Conservation (phyloP, 805 yeast genomes). For the Candida chilensis region DNA sequence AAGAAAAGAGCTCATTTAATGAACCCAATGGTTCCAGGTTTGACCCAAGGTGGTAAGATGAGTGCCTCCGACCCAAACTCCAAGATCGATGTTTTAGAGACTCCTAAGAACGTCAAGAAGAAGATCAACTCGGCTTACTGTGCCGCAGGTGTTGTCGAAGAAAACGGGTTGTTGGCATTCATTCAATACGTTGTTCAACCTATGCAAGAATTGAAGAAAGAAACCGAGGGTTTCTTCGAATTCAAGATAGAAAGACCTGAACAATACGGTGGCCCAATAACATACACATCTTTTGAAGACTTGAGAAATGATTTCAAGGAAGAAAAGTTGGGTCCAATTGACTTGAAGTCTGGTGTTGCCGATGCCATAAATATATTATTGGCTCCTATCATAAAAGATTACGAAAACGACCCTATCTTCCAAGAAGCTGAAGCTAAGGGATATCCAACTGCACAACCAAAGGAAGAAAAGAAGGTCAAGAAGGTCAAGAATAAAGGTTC, state of each 20-base stretch:
- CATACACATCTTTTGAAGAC: constrained; percentile 57
- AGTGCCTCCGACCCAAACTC: constrained; percentile 98
- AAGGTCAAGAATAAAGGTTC: constrained; percentile 83
- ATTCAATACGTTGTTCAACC: constrained; percentile 81
- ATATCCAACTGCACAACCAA: constrained; percentile 66
- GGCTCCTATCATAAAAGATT: constrained; percentile 77
- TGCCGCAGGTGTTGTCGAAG: constrained; percentile 89
- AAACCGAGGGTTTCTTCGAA: constrained; percentile 41
- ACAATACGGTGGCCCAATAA: constrained; percentile 90
- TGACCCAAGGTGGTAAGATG: constrained; percentile 97
- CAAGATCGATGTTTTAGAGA: constrained; percentile 87
- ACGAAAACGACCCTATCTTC: constrained; percentile 53
- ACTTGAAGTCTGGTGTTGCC: constrained; percentile 86
- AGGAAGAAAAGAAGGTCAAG: constrained; percentile 57
- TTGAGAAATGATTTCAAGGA: constrained; percentile 65
- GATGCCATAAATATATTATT: constrained; percentile 74
- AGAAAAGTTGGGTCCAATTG: constrained; percentile 82
- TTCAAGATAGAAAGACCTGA: constrained; percentile 88
- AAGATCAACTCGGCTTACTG: constrained; percentile 90
- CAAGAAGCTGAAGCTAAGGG: constrained; percentile 70
- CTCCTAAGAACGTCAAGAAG: constrained; percentile 80
- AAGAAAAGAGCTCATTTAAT: constrained; percentile 96
- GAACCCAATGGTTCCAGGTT: constrained; percentile 99
- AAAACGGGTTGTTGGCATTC: constrained; percentile 85
- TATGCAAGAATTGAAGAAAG: constrained; percentile 66